phyloP scores from a whole-genome alignment of 495 filamentous ascomycete species.

The Neurospora hispaniola region DNA sequence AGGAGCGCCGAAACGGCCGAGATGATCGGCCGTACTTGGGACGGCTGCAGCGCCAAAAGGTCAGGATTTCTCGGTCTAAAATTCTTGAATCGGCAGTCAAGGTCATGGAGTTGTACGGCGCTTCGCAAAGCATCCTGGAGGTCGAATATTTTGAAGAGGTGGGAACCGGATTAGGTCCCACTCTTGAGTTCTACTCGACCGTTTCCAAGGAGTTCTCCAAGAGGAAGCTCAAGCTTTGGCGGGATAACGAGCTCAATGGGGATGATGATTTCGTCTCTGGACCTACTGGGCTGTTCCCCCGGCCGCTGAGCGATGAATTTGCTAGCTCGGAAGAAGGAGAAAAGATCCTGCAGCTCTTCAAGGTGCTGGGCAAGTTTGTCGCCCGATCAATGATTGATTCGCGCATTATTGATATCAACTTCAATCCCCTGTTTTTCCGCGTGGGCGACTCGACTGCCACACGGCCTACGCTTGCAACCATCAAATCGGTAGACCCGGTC shows the following conservation, averaged over 20 bases:
- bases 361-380: conserved; percentile 93
- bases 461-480: conserved; percentile 79
- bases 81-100: conserved; percentile 96
- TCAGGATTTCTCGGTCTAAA: conserved; percentile 82
- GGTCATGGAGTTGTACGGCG: conserved; percentile 99
- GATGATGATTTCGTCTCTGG: conserved; percentile 78
- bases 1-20: conserved; percentile 72
- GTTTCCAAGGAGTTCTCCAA: conserved; percentile 96
- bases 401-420: conserved; percentile 93
- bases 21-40: conserved; percentile 92
- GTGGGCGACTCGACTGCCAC: conserved; percentile 69
- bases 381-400: conserved; percentile 98
- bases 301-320: conserved; percentile 77
- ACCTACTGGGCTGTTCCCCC: conserved; percentile 78
- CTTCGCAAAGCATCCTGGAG: conserved; percentile 87
- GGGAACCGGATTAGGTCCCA: conserved; percentile 91
- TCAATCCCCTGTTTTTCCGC: conserved; percentile 97
- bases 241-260: conserved; percentile 75
- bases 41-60: conserved; percentile 89
- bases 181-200: conserved; percentile 95
- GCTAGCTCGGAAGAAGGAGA: conserved; percentile 64
- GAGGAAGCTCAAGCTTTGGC: conserved; percentile 93
- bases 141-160: conserved; percentile 99
- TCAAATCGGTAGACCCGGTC: conserved; percentile 79
- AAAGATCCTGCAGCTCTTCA: conserved; percentile 78